Conservation (phyloP, 805 yeast genomes). For the Metschnikowia reukaufii region DNA sequence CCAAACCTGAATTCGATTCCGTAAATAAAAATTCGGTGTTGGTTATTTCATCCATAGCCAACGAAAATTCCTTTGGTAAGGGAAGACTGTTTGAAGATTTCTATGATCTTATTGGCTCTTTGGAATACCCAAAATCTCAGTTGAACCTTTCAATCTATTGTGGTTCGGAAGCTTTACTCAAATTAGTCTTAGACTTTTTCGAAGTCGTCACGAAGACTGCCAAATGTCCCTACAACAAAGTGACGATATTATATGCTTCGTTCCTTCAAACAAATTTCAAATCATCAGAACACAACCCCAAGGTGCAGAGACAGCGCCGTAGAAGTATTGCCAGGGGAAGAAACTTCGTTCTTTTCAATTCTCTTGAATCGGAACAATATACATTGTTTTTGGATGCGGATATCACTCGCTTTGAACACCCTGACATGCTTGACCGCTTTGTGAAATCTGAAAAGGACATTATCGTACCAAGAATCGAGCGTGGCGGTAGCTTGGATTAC, state of each 20-base stretch:
- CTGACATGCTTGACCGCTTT: constrained; percentile 28
- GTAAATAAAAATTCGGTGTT: constrained; percentile 11
- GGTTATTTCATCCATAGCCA: constrained; percentile 29
- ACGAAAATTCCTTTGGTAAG: constrained; percentile 36
- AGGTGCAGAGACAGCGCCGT: constrained; percentile 35
- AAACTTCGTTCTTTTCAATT: constrained; percentile 32
- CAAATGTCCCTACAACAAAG: constrained; percentile 9
- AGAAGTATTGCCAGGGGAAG: constrained; percentile 38
- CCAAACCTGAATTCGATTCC: neutral
- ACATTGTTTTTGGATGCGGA: constrained; percentile 41
- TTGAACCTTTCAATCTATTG: constrained; percentile 32
- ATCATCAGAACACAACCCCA: constrained; percentile 11
- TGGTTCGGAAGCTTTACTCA: constrained; percentile 30
- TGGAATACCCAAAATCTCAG: constrained; percentile 24
- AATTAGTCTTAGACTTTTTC: constrained; percentile 21
- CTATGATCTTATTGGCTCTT: constrained; percentile 26
- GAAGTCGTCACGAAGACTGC: constrained; percentile 6
- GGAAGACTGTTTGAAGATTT: constrained; percentile 33
- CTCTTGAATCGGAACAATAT: constrained; percentile 31
- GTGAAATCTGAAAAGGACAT: constrained; percentile 32
- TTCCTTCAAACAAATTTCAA: constrained; percentile 15
- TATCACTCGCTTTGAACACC: constrained; percentile 25
- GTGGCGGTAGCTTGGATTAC: constrained; percentile 31
- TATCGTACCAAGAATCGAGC: constrained; percentile 36
- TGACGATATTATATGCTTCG: constrained; percentile 16